Base-by-base conservation (phyloP, 176 grass and related monocot species). In the Aegilops bicornis region DNA sequence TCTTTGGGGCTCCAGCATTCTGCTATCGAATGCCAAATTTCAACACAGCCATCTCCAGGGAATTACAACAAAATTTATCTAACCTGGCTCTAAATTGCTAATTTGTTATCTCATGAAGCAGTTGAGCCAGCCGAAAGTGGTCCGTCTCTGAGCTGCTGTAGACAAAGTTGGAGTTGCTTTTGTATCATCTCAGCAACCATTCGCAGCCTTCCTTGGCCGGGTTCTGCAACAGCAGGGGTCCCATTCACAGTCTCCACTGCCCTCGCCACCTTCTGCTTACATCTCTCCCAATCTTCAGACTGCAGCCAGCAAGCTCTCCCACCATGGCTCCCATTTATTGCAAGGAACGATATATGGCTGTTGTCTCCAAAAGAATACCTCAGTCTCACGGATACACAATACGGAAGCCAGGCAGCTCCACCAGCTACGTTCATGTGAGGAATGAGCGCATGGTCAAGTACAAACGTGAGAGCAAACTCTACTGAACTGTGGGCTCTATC, bases 381-480 rank as follows among this genome's bases (percentile, higher is more conserved):
- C 63, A 99, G 80, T 63, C 87, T 89, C 74, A 99, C 94, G 1
- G 97, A 99, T 43, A 99, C 86, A 85, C 97, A 99, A 83, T 99
- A 99, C 1, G 97, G 97, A 62, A 99, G 78, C 97, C 97, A 99
- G 5, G 97, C 97, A 6, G 97, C 97, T 52, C 97, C 97, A 36
- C 97, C 97, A 76, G 94, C 94, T 79, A 94, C 94, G 70, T 97
- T 97, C 97, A 99, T 99, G 39, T 93, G 89, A 54, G 94, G 94
- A 81, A 99, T 97, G n/a, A 93, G 89, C 63, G 90, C 82, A 63
- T 91, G 88, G 69, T 99, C 97, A 25, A 99, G 97, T 79, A 99
- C 97, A 82, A 99, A 99, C 11, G 94, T 99, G 72, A 99, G 80
- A 67, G 92, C 92, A 83, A 99, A 99, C 82, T 97, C 97, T 22